Evolutionary conservation across 1,284 basidiomycete species (phyloP).

Genomic region (Ustilago shanxiensis): DNA sequence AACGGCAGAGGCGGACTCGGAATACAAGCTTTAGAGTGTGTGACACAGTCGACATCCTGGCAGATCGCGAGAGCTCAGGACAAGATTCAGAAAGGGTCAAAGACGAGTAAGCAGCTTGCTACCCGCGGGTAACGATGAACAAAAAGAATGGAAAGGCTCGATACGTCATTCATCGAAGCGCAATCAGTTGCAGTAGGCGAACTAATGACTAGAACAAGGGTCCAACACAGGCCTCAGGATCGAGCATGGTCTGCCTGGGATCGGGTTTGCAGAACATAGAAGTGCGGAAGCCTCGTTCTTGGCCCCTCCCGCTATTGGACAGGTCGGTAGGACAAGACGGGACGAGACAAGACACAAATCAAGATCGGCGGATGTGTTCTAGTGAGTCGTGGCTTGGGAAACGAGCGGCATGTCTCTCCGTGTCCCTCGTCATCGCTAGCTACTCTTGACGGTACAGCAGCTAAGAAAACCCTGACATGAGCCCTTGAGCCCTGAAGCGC

Average conservation of each 20-base stretch:
- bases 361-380: constrained; percentile 5
- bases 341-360: constrained; percentile 20
- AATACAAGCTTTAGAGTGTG: neutral
- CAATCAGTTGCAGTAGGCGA: neutral
- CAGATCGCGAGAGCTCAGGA: neutral
- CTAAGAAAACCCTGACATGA: constrained; percentile 40
- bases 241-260: constrained; percentile 16
- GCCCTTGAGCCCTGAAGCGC: constrained; percentile 25
- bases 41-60: neutral
- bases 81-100: neutral
- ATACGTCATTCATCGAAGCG: constrained; percentile 28
- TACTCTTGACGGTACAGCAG: neutral
- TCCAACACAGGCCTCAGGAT: constrained; percentile 26
- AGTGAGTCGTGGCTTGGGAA: neutral
- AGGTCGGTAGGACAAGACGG: neutral
- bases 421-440: constrained; percentile 36
- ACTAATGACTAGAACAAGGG: constrained; percentile 27
- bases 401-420: neutral
- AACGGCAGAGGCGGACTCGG: neutral
- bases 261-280: constrained; percentile 1
- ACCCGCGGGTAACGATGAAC: neutral
- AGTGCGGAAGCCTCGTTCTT: neutral
- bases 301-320: neutral
- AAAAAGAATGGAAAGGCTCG: neutral
- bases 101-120: neutral